A percentile compares a stretch with the other conserved stretches of the same genome.
Conservation (phyloP, 495 filamentous ascomycete species). For the Daldinia decipiens region DNA sequence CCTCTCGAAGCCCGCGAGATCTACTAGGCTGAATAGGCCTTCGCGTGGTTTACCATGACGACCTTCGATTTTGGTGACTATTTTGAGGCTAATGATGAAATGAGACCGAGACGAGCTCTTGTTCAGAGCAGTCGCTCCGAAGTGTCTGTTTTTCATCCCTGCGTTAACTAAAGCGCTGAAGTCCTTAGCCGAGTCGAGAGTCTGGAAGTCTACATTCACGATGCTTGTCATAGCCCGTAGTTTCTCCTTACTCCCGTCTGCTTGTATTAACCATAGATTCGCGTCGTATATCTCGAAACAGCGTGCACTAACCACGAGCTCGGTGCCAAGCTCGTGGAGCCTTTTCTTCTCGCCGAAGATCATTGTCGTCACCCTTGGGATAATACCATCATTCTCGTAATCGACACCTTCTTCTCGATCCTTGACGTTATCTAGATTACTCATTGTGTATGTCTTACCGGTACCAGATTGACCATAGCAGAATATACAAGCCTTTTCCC, state of each 20-base stretch:
- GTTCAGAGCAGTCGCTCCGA: slow-evolving; percentile 71
- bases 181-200: slow-evolving; percentile 9
- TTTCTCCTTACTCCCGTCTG: slow-evolving; percentile 80
- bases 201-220: background rate
- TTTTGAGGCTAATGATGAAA: slow-evolving; percentile 57
- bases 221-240: background rate
- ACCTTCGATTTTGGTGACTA: slow-evolving; percentile 32
- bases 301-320: slow-evolving; percentile 85
- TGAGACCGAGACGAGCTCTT: slow-evolving; percentile 60
- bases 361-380: slow-evolving; percentile 86
- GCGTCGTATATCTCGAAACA: slow-evolving; percentile 99
- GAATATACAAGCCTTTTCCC: slow-evolving; percentile 97
- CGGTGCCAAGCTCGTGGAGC: slow-evolving; percentile 87
- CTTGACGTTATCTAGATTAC: slow-evolving; percentile 66
- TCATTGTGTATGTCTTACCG: slow-evolving; percentile 97
- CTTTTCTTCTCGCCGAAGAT: slow-evolving; percentile 85
- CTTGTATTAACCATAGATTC: slow-evolving; percentile 85
- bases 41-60: slow-evolving; percentile 80
- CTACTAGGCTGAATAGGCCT: slow-evolving; percentile 58
- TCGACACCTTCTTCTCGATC: slow-evolving; percentile 63
- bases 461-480: slow-evolving; percentile 97
- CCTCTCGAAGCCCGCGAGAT: slow-evolving; percentile 65
- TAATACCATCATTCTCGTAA: slow-evolving; percentile 96
- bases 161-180: slow-evolving; percentile 34
- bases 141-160: slow-evolving; percentile 55